A percentile compares a stretch with the other conserved stretches of the same genome.
These are phyloP conservation scores for Trichoderma breve DNA, from an alignment of 2,329 filamentous ascomycete species.

Conservation along the genomic window DNA sequence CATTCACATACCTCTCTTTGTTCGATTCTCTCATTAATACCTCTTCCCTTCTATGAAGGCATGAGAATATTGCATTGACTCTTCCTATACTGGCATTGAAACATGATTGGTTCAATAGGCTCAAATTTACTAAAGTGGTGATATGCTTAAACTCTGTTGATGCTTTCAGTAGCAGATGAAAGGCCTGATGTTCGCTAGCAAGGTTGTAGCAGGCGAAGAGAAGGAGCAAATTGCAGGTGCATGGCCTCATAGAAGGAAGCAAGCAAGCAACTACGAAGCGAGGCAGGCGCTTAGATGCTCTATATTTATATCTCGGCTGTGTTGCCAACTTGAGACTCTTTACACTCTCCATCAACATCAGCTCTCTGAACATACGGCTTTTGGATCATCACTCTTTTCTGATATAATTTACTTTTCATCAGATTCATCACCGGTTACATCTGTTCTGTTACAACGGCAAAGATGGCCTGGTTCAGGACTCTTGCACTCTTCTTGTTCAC, in stretches of 20 bases:
- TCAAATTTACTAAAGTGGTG: not conserved
- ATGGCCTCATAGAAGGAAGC: not conserved
- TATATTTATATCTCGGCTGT: not conserved
- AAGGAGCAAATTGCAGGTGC: not conserved
- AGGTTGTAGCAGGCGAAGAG: not conserved
- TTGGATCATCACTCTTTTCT: not conserved
- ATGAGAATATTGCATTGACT: not conserved
- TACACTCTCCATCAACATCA: not conserved
- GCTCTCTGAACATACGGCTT: not conserved
- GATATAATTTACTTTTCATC: not conserved
- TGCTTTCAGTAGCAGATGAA: not conserved
- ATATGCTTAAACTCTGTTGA: not conserved
- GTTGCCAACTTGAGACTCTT: not conserved
- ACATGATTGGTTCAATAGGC: not conserved
- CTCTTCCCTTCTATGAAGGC: not conserved
- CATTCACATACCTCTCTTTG: not conserved
- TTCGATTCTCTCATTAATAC: not conserved
- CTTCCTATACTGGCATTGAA: not conserved
- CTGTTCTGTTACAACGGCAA: not conserved
- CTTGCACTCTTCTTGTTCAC: constrained; percentile 23
- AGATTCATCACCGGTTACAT: not conserved
- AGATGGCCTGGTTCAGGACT: constrained; percentile 19
- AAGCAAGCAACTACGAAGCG: no score
- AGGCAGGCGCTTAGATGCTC: not conserved
- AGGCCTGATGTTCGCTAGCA: not conserved